phyloP scores from a whole-genome alignment of 768 basidiomycete species.

The Termitomyces sp. region DNA sequence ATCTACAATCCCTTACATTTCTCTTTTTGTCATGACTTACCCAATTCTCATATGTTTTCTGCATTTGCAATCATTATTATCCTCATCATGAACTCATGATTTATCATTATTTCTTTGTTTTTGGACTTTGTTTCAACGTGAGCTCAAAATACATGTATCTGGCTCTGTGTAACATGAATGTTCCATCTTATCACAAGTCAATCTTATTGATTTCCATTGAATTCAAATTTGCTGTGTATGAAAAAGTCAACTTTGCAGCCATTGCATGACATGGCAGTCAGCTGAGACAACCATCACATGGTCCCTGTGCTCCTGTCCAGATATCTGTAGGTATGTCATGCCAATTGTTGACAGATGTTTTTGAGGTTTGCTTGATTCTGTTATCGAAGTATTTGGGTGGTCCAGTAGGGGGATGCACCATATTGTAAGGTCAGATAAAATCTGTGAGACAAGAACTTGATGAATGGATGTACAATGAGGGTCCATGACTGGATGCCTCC shows the following conservation, averaged over 20 bases:
- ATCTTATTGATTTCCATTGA: neutral
- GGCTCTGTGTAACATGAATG: neutral
- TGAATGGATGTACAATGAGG: too few relatives aligned
- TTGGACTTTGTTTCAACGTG: neutral
- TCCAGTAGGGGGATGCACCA: too few relatives aligned
- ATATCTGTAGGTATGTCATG: too few relatives aligned
- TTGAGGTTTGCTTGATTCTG: too few relatives aligned
- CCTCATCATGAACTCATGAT: slow-evolving; percentile 4
- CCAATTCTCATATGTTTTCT: neutral
- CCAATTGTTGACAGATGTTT: too few relatives aligned
- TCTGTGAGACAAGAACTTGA: too few relatives aligned
- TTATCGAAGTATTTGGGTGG: too few relatives aligned
- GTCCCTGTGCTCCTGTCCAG: too few relatives aligned
- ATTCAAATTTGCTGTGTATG: neutral
- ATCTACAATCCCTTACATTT: neutral
- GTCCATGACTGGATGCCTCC: too few relatives aligned
- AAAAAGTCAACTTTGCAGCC: neutral
- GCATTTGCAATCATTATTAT: neutral
- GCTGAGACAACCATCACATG: too few relatives aligned
- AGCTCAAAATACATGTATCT: neutral
- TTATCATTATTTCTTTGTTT: slow-evolving; percentile 12
- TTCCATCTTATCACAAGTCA: neutral
- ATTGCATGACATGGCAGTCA: neutral
- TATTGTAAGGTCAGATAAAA: too few relatives aligned
- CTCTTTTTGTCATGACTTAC: neutral